These are phyloP conservation scores for Nicotiana tabacum DNA, from an alignment of 257 asterid species.

Conservation along the genomic window DNA sequence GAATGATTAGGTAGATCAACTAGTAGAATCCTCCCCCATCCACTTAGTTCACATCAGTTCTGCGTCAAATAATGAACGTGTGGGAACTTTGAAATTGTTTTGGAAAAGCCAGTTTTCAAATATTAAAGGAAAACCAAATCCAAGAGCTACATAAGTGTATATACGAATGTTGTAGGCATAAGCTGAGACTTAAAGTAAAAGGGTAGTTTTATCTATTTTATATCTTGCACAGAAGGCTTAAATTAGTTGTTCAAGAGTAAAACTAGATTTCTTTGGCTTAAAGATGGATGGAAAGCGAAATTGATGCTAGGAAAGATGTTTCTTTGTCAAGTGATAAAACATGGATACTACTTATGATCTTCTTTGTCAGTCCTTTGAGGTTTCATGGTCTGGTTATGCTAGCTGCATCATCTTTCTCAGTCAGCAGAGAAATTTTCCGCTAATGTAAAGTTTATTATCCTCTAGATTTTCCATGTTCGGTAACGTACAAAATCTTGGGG, in stretches of 20 bases:
- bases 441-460: background rate
- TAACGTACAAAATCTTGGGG: background rate
- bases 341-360: background rate
- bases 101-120: background rate
- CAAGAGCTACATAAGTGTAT: background rate
- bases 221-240: background rate
- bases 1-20: background rate
- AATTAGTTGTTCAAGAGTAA: background rate
- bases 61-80: background rate
- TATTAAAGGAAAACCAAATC: background rate
- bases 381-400: background rate
- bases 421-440: background rate
- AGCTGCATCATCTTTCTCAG: no score
- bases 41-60: background rate
- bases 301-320: background rate
- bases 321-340: background rate
- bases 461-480: background rate
- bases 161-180: background rate
- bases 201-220: background rate
- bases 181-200: background rate
- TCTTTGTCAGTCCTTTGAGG: background rate
- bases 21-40: background rate
- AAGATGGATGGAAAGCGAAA: background rate
- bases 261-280: background rate
- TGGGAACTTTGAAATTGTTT: background rate